Base-by-base conservation (phyloP, 2,329 filamentous ascomycete genomes). In the Ophiostoma australiae region DNA sequence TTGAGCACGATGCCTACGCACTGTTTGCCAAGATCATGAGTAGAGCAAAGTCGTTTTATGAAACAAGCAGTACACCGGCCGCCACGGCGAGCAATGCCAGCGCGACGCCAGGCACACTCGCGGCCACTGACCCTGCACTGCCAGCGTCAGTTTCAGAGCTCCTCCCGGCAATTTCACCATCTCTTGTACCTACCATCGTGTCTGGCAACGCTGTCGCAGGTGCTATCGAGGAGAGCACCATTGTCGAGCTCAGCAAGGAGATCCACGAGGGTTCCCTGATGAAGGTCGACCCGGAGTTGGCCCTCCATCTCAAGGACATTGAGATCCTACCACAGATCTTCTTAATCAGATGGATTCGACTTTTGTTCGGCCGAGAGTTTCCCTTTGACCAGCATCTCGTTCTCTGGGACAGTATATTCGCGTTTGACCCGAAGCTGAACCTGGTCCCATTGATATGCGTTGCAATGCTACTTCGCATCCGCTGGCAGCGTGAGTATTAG, bases 251-350 rank as follows among this genome's bases (percentile, higher is more conserved):
- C 77, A 97, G 94, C 80, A 89, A 90, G 76, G 88, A 90, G 75
- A 96, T 99, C 73, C 94, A 98, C 77, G 90, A 97, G 76, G 86
- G 91, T 37, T 89, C 92, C 69, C 82, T 99, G 65, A 87, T 88
- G 72, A 90, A 80, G 20, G 76, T 79, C 2, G 84, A 86, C 61
- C 76, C 80, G 0, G 80, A 81, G 55, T 75, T 86, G 37, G 78
- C 78, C 17, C 84, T 84, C 33, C 94, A 98, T 78, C 84, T 99
- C 23, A 89, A 89, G 72, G 86, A 88, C 72, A 89, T 97, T 67
- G 94, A 97, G 72, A 89, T 99, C 73, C 82, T 97, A n/a, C 95
- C 95, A 1, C 95, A 99, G 76, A 94, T 99, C 69, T 99, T 98
- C 77, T 82, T 98, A 33, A 96, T 98, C 74, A 93, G 95, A 71